phyloP scores from a whole-genome alignment of 257 asterid species.

The Nemophila menziesii region DNA sequence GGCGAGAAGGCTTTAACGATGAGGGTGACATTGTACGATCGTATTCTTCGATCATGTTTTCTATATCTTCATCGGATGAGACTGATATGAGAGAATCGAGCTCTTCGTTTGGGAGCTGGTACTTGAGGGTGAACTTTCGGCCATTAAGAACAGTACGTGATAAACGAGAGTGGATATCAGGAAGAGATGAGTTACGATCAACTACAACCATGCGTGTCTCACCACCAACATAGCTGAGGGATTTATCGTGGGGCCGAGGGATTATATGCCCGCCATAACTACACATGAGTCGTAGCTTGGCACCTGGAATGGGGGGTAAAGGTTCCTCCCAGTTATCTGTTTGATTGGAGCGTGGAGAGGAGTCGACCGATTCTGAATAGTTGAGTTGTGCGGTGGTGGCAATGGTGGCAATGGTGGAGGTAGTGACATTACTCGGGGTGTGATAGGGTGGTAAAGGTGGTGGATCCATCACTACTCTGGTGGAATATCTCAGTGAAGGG shows the following conservation, averaged over 20 bases:
- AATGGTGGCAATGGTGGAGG: slow-evolving; percentile 7
- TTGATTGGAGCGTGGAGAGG: slow-evolving; percentile 34
- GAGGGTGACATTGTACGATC: slow-evolving; percentile 37
- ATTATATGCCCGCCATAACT: slow-evolving; percentile 74
- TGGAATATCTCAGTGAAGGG: slow-evolving; percentile 3
- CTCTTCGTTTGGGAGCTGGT: slow-evolving; percentile 70
- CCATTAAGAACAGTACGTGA: slow-evolving; percentile 47
- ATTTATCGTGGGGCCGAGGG: slow-evolving; percentile 69
- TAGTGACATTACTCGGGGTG: slow-evolving; percentile 6
- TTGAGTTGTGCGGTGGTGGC: slow-evolving; percentile 9
- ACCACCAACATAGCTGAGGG: slow-evolving; percentile 70
- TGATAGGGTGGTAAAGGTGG: slow-evolving; percentile 17
- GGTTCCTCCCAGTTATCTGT: slow-evolving; percentile 39
- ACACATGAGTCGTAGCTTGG: slow-evolving; percentile 69
- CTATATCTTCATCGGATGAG: slow-evolving; percentile 61
- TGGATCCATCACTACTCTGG: slow-evolving; percentile 35
- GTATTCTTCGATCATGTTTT: slow-evolving; percentile 67
- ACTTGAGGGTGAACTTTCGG: slow-evolving; percentile 44
- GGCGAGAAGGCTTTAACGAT: slow-evolving; percentile 8
- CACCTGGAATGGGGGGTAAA: slow-evolving; percentile 28
- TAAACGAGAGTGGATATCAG: slow-evolving; percentile 51
- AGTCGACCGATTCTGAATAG: slow-evolving; percentile 31
- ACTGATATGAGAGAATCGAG: slow-evolving; percentile 63
- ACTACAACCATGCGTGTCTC: slow-evolving; percentile 65
- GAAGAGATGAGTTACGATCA: slow-evolving; percentile 43